Percentiles rank a stretch among this genome's conserved stretches.
phyloP scores from a whole-genome alignment of 208 protist species.

The Herpetomonas muscarum region DNA sequence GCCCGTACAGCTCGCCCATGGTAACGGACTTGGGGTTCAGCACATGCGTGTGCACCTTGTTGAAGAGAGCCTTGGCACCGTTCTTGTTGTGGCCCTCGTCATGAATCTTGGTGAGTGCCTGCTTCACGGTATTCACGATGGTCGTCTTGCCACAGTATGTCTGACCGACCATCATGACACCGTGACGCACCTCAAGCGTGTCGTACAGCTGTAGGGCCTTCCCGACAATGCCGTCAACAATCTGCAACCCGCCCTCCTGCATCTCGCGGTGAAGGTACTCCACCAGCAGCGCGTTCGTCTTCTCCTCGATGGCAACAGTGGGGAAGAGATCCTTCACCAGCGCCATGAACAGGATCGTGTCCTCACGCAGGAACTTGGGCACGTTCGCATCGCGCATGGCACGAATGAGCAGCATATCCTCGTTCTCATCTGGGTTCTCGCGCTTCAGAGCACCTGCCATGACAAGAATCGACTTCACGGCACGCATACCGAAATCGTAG shows the following conservation, averaged over 20 bases:
- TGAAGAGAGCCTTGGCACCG: slow-evolving; percentile 68
- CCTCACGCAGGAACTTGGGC: slow-evolving; percentile 94
- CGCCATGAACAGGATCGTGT: slow-evolving; percentile 93
- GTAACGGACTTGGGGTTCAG: slow-evolving; percentile 97
- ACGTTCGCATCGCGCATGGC: slow-evolving; percentile 94
- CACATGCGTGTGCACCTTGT: slow-evolving; percentile 72
- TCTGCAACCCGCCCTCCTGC: slow-evolving; percentile 58
- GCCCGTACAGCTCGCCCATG: slow-evolving; percentile 96
- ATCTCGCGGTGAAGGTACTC: slow-evolving; percentile 74
- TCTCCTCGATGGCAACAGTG: slow-evolving; percentile 77
- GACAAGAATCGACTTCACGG: slow-evolving; percentile 95
- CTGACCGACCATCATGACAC: slow-evolving; percentile 95
- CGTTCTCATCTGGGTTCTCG: slow-evolving; percentile 80
- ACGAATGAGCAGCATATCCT: slow-evolving; percentile 94
- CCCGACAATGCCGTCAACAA: slow-evolving; percentile 80
- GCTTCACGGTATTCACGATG: slow-evolving; percentile 71
- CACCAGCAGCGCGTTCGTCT: slow-evolving; percentile 74
- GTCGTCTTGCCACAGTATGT: slow-evolving; percentile 94
- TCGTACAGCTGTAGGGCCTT: slow-evolving; percentile 95
- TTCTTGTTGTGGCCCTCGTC: slow-evolving; percentile 68
- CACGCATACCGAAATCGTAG: slow-evolving; percentile 97
- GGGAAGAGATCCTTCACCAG: slow-evolving; percentile 94
- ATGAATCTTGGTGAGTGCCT: slow-evolving; percentile 77
- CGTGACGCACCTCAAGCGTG: slow-evolving; percentile 90
- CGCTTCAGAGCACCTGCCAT: slow-evolving; percentile 93